These are phyloP conservation scores for Daldinia eschscholtzii DNA, from an alignment of 2,329 filamentous ascomycete species.

Conservation along the genomic window DNA sequence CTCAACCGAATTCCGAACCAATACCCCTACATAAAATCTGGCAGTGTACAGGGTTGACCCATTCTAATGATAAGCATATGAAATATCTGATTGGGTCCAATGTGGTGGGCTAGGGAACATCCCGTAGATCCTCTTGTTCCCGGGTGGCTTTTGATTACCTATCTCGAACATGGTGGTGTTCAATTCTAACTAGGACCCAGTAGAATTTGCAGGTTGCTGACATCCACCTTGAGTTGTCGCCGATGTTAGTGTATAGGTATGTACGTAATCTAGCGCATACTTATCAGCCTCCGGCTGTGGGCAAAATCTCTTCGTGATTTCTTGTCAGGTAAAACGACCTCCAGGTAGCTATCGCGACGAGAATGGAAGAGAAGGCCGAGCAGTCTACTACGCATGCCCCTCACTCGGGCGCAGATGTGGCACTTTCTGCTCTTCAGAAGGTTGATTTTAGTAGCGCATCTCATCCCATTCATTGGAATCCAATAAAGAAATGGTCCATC, in stretches of 20 bases:
- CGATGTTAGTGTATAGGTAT: constrained; percentile 26
- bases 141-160: constrained; percentile 25
- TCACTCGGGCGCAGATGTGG: constrained; percentile 38
- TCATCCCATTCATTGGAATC: constrained; percentile 51
- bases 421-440: constrained; percentile 47
- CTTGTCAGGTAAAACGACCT: constrained; percentile 14
- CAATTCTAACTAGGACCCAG: constrained; percentile 22
- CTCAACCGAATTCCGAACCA: constrained; percentile 22
- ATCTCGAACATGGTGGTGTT: constrained; percentile 22
- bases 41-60: constrained; percentile 3
- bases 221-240: constrained; percentile 3
- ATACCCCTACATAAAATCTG: constrained; percentile 8
- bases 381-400: constrained; percentile 6
- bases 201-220: constrained; percentile 20
- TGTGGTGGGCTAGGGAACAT: constrained; percentile 26
- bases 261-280: constrained; percentile 26
- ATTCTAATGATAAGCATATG: constrained; percentile 31
- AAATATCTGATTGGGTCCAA: constrained; percentile 30
- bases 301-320: constrained; percentile 23
- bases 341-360: constrained; percentile 3
- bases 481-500: constrained; percentile 50
- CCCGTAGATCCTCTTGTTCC: constrained; percentile 23
- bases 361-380: constrained; percentile 37
- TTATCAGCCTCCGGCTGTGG: constrained; percentile 13
- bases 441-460: constrained; percentile 46